A percentile compares a stretch with the other conserved stretches of the same genome.
phyloP scores from a whole-genome alignment of 2,329 filamentous ascomycete genomes.

The Ramularia collo-cygni region DNA sequence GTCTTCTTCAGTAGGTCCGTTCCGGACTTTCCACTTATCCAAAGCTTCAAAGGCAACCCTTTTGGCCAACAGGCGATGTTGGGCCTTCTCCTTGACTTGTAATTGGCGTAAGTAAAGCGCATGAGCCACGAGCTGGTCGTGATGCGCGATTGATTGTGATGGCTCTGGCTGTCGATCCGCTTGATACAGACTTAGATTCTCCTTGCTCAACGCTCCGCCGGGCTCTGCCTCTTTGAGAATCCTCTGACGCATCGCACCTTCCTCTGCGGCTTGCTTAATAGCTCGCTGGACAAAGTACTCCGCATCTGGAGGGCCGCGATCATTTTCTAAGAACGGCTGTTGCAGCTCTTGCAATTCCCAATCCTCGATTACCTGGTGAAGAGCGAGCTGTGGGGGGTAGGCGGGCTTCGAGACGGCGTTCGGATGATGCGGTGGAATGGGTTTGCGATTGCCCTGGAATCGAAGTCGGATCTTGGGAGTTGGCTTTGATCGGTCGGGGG shows the following conservation, averaged over 20 bases:
- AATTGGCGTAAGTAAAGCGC: conserved; percentile 73
- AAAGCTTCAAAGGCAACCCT: conserved; percentile 70
- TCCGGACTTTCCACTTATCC: conserved; percentile 65
- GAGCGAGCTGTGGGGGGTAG: conserved; percentile 23
- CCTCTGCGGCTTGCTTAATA: conserved; percentile 22
- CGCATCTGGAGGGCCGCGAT: conserved; percentile 23
- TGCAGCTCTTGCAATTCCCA: conserved; percentile 30
- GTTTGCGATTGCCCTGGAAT: conserved; percentile 15
- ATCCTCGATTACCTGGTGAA: conserved; percentile 28
- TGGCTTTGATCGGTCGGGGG: conserved; percentile 16
- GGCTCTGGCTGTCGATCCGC: conserved; percentile 58
- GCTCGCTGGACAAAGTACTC: conserved; percentile 21
- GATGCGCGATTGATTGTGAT: conserved; percentile 73
- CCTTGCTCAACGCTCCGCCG: conserved; percentile 66
- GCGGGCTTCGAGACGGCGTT: conserved; percentile 23
- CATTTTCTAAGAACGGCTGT: conserved; percentile 27
- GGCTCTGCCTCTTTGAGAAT: conserved; percentile 64
- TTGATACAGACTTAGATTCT: conserved; percentile 44
- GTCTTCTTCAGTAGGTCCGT: conserved; percentile 72
- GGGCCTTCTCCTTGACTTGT: conserved; percentile 68
- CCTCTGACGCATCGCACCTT: conserved; percentile 39
- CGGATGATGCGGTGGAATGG: conserved; percentile 27
- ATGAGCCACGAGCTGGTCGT: conserved; percentile 76
- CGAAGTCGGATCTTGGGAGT: conserved; percentile 27
- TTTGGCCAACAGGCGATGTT: conserved; percentile 72